A percentile compares a stretch with the other conserved stretches of the same genome.
These are phyloP conservation scores for Sphagnum magellanicum DNA, from an alignment of 228 moss, liverwort and hornwort genomes.

Conservation along the genomic window DNA sequence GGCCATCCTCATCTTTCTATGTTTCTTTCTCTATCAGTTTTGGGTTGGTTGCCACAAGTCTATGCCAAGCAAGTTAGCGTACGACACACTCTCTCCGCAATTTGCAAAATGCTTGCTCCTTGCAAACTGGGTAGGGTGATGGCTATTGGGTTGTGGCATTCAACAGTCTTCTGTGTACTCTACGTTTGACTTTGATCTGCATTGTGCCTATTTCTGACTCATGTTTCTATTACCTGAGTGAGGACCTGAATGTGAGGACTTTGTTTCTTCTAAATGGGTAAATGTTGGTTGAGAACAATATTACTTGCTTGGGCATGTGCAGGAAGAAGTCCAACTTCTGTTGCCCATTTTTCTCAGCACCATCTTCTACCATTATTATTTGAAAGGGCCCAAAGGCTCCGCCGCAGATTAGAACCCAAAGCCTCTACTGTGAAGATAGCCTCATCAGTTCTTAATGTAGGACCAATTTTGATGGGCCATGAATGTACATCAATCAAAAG, in stretches of 20 bases:
- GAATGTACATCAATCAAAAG: conserved; percentile 48
- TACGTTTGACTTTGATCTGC: no score
- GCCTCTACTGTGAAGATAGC: neutral
- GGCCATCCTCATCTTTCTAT: neutral
- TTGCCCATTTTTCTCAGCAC: conserved; percentile 86
- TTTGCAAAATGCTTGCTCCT: no score
- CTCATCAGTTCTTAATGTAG: conserved; percentile 7
- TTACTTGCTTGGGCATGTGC: neutral
- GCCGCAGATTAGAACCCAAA: conserved; percentile 1
- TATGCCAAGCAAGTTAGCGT: no score
- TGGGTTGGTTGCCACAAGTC: neutral
- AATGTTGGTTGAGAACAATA: no score
- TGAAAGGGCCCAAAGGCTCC: conserved; percentile 53
- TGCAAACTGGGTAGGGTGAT: no score
- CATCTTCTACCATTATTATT: conserved; percentile 67
- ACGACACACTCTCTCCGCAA: no score
- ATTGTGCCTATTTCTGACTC: no score
- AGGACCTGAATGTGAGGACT: no score
- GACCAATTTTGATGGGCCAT: conserved; percentile 56
- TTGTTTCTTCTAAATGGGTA: neutral
- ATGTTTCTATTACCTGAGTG: no score
- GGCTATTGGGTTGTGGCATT: no score
- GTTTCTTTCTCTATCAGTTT: neutral
- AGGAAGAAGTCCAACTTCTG: conserved; percentile 61
- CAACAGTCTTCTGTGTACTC: no score